Evolutionary conservation across 371 early-diverging fungal species (phyloP).

Genomic region (Rhizopus delemar): DNA sequence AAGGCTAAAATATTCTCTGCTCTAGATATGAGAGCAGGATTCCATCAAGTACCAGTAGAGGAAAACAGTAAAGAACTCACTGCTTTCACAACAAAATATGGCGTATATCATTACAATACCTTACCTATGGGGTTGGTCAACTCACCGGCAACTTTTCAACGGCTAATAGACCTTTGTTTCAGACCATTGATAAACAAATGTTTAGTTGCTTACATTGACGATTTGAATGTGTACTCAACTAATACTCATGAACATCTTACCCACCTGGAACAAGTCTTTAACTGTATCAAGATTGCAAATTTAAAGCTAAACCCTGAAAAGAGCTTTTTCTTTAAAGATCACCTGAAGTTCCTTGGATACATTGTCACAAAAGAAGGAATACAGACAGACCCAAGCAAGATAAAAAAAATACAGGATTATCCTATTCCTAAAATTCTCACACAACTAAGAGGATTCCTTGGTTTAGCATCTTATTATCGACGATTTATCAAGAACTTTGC

Average conservation of each 20-base stretch:
- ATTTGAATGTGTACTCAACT: background rate
- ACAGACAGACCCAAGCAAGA: background rate
- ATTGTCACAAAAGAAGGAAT: conserved; percentile 1
- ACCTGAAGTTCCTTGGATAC: conserved; percentile 5
- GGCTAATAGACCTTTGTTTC: conserved; percentile 7
- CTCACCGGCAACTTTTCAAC: conserved; percentile 1
- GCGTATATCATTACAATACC: background rate
- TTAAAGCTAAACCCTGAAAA: background rate
- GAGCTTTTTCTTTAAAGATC: conserved; percentile 1
- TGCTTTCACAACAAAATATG: conserved; percentile 13
- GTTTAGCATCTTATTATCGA: background rate
- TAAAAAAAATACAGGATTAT: conserved; percentile 3
- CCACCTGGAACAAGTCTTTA: background rate
- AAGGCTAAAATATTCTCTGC: conserved; percentile 27
- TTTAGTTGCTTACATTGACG: background rate
- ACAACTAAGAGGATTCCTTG: conserved; percentile 1
- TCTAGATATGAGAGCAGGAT: conserved; percentile 15
- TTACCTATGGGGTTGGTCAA: conserved; percentile 4
- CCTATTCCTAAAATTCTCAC: background rate
- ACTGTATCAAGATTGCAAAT: background rate
- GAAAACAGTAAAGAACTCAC: background rate
- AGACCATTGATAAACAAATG: background rate
- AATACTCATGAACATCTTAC: background rate
- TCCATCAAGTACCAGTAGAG: background rate
- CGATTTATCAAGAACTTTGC: conserved; percentile 5